These are phyloP conservation scores for Tilletia caries DNA, from an alignment of 1,284 basidiomycete species.

Conservation along the genomic window DNA sequence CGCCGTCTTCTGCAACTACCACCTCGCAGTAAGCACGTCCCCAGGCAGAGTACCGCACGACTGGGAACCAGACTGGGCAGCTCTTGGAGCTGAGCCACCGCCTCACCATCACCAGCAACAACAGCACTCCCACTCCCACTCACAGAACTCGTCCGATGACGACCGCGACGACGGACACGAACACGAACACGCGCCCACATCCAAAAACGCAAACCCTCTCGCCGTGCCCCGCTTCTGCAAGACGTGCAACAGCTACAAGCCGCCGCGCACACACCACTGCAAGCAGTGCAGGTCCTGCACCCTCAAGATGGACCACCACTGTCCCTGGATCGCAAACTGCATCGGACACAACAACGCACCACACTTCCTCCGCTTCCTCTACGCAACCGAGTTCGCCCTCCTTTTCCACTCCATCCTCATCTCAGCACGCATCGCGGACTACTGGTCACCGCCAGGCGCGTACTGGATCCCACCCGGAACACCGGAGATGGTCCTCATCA, in stretches of 20 bases:
- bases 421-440: slow-evolving; percentile 34
- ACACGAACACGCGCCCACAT: background rate
- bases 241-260: slow-evolving; percentile 46
- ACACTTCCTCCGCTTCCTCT: slow-evolving; percentile 86
- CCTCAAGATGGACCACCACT: slow-evolving; percentile 59
- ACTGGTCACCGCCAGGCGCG: slow-evolving; percentile 27
- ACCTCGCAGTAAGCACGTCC: slow-evolving; percentile 33
- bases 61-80: slow-evolving; percentile 39
- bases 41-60: slow-evolving; percentile 42
- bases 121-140: background rate
- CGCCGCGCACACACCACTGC: slow-evolving; percentile 53
- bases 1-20: slow-evolving; percentile 44
- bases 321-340: slow-evolving; percentile 63
- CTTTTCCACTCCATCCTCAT: slow-evolving; percentile 41
- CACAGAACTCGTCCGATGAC: background rate
- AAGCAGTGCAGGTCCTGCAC: slow-evolving; percentile 47
- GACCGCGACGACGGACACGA: background rate
- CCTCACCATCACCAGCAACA: background rate
- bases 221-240: slow-evolving; percentile 42
- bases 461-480: slow-evolving; percentile 68
- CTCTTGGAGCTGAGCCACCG: slow-evolving; percentile 14
- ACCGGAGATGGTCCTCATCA: slow-evolving; percentile 73
- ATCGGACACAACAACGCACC: slow-evolving; percentile 85
- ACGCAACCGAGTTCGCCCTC: slow-evolving; percentile 84
- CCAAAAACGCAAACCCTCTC: background rate